Percentiles rank a stretch among this genome's conserved stretches.
Evolutionary conservation across 352 stramenopile species (phyloP).

Genomic region (Pythium phragmiticola): DNA sequence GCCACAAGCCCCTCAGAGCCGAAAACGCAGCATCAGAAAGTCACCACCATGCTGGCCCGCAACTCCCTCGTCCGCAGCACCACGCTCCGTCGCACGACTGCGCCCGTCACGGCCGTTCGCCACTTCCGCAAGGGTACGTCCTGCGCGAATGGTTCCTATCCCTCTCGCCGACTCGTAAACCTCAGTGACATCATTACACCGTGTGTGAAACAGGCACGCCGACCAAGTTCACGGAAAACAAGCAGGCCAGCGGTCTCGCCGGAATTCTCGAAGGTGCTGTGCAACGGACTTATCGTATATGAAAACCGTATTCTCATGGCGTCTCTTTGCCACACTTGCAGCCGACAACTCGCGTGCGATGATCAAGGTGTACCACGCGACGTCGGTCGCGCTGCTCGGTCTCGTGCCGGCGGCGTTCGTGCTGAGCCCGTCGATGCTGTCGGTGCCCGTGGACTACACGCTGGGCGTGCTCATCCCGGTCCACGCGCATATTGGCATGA

Average conservation of each 20-base stretch:
- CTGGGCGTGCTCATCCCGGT: slow-evolving; percentile 84
- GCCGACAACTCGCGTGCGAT: slow-evolving; percentile 73
- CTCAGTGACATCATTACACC: not conserved
- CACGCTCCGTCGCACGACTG: slow-evolving; percentile 24
- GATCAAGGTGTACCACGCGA: slow-evolving; percentile 66
- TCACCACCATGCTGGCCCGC: slow-evolving; percentile 21
- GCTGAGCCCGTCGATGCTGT: slow-evolving; percentile 70
- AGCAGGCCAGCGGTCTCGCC: slow-evolving; percentile 58
- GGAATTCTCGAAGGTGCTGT: slow-evolving; percentile 67
- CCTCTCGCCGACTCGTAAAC: not conserved
- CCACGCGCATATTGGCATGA: slow-evolving; percentile 93
- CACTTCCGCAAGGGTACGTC: slow-evolving; percentile 77
- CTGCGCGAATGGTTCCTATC: not conserved
- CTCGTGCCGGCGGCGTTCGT: slow-evolving; percentile 70
- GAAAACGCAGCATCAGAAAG: slow-evolving; percentile 25
- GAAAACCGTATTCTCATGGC: not conserved
- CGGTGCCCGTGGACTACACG: slow-evolving; percentile 71
- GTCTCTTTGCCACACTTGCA: slow-evolving; percentile 20
- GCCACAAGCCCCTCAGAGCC: slow-evolving; percentile 9
- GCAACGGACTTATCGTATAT: not conserved
- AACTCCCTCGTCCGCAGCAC: slow-evolving; percentile 25
- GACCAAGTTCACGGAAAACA: slow-evolving; percentile 81
- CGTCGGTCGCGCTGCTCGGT: slow-evolving; percentile 52
- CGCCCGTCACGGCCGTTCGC: slow-evolving; percentile 41
- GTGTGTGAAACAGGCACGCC: slow-evolving; percentile 41